These are phyloP conservation scores for Fusarium nurragi DNA, from an alignment of 2,329 filamentous ascomycete species.

Conservation along the genomic window DNA sequence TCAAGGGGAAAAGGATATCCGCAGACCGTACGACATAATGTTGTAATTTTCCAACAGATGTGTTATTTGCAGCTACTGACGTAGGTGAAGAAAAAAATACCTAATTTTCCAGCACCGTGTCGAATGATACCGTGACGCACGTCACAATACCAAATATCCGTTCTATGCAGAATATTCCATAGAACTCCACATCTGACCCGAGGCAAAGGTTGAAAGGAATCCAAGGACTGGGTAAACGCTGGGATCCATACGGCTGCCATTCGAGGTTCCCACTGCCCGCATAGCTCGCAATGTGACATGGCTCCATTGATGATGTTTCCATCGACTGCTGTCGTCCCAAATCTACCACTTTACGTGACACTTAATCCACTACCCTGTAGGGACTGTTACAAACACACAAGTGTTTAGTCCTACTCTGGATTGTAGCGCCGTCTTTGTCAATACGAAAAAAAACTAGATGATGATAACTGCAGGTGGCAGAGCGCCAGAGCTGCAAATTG, in stretches of 20 bases:
- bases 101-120: neutral
- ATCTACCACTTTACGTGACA: neutral
- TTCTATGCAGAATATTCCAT: neutral
- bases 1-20: too few relatives aligned
- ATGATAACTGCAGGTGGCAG: neutral
- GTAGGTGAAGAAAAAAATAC: too few relatives aligned
- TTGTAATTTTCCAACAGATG: too few relatives aligned
- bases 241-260: neutral
- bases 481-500: neutral
- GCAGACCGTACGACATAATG: too few relatives aligned
- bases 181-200: neutral
- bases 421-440: too few relatives aligned
- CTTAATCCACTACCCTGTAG: neutral
- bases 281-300: neutral
- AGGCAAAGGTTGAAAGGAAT: neutral
- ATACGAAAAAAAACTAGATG: neutral
- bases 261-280: neutral
- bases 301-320: neutral
- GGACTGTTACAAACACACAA: conserved; percentile 8
- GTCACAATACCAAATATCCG: neutral
- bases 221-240: too few relatives aligned
- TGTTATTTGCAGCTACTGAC: too few relatives aligned
- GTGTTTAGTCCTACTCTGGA: neutral
- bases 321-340: neutral
- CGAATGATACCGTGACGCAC: neutral